These are phyloP conservation scores for Eucalyptus dawsonii DNA, from an alignment of 345 rosid genomes.

Conservation along the genomic window DNA sequence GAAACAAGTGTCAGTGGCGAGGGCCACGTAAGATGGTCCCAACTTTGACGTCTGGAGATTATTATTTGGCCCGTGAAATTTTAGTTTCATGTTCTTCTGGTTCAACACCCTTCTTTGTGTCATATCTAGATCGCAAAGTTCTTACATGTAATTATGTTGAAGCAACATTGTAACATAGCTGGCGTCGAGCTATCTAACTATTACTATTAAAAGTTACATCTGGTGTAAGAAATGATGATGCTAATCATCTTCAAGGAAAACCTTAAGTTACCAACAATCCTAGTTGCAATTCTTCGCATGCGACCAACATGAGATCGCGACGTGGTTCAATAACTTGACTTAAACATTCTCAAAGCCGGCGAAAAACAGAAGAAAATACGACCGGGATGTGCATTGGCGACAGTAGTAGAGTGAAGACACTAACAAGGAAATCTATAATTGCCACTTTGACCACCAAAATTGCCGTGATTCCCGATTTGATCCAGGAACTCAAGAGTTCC, in stretches of 20 bases:
- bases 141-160: not conserved
- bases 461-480: not conserved
- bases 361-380: not conserved
- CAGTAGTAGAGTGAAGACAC: not conserved
- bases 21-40: not conserved
- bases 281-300: not conserved
- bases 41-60: not conserved
- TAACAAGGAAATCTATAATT: not conserved
- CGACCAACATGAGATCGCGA: not conserved
- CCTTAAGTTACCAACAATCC: not conserved
- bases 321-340: not conserved
- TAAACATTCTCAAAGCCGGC: not conserved
- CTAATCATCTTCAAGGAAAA: not conserved
- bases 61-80: not conserved
- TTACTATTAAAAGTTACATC: not conserved
- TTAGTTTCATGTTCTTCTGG: not conserved
- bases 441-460: not conserved
- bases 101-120: not conserved
- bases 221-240: not conserved
- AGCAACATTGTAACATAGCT: not conserved
- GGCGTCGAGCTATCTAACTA: not conserved
- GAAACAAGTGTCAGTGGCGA: not conserved
- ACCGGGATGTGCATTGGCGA: not conserved
- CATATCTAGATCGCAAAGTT: not conserved
- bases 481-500: not conserved